phyloP scores from a whole-genome alignment of 176 grass and related monocot species.

The Themeda triandra region DNA sequence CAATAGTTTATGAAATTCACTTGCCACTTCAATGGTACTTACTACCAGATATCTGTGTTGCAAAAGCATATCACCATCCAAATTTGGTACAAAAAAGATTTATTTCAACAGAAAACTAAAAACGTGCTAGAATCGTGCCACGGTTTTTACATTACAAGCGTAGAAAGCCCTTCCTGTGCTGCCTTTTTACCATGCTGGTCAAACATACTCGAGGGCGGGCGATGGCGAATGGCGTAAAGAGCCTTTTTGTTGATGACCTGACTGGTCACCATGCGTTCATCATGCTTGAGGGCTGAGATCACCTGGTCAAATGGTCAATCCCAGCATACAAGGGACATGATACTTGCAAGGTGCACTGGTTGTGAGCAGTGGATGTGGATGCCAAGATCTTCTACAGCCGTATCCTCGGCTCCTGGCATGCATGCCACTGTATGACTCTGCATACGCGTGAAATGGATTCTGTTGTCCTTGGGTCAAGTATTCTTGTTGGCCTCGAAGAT shows the following conservation, averaged over 20 bases:
- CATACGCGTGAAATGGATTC: not conserved
- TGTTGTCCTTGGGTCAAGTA: not conserved
- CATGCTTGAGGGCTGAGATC: slow-evolving; percentile 17
- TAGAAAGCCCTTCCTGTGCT: not conserved
- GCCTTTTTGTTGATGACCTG: slow-evolving; percentile 18
- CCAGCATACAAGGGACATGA: slow-evolving; percentile 16
- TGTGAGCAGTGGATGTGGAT: not conserved
- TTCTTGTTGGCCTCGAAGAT: not conserved
- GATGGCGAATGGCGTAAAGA: not conserved
- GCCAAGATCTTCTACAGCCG: not conserved
- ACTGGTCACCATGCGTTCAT: slow-evolving; percentile 10
- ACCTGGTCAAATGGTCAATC: slow-evolving; percentile 23
- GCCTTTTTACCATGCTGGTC: slow-evolving; percentile 1
- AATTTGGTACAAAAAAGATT: not conserved
- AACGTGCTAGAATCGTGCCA: not conserved
- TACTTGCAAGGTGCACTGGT: not conserved
- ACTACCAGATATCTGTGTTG: not conserved
- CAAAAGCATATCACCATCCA: not conserved
- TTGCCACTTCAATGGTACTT: not conserved
- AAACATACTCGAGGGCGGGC: slow-evolving; percentile 3
- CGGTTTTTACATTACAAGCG: not conserved
- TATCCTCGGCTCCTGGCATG: not conserved
- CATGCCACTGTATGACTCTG: not conserved
- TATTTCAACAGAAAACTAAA: not conserved
- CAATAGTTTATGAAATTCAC: not conserved